phyloP scores from a whole-genome alignment of 352 stramenopile species.

The Globisporangium paroecandrum region DNA sequence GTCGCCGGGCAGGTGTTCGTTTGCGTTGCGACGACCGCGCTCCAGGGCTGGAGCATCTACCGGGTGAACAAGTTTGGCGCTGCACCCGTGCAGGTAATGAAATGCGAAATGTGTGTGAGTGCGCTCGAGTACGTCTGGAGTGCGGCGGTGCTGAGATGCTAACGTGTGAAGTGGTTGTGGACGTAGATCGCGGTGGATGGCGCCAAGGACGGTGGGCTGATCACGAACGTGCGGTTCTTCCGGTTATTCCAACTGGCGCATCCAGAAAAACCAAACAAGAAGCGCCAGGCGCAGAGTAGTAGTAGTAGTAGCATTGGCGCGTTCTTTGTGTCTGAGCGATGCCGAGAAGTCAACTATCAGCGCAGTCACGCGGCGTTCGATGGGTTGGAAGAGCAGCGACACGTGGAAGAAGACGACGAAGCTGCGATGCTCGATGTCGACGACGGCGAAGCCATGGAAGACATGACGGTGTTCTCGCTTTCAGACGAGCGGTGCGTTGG shows the following conservation, averaged over 20 bases:
- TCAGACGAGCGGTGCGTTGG: conserved; percentile 39
- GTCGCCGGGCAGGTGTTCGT: conserved; percentile 48
- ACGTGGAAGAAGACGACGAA: conserved; percentile 37
- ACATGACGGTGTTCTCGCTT: conserved; percentile 51
- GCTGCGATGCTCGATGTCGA: conserved; percentile 29
- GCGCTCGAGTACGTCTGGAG: neutral
- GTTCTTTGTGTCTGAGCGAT: conserved; percentile 57
- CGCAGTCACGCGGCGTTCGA: conserved; percentile 11
- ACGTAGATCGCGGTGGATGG: conserved; percentile 46
- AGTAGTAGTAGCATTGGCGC: conserved; percentile 18
- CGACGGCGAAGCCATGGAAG: conserved; percentile 36
- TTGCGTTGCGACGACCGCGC: conserved; percentile 46
- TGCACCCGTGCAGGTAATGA: conserved; percentile 37
- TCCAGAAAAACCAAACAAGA: neutral
- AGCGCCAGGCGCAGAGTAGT: neutral
- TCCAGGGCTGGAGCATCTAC: conserved; percentile 48
- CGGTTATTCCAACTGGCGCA: conserved; percentile 42
- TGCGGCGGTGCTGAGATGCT: neutral
- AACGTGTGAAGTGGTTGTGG: neutral
- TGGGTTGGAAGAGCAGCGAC: conserved; percentile 23
- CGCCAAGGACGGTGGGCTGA: conserved; percentile 33
- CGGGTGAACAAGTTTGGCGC: conserved; percentile 57
- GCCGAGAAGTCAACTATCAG: conserved; percentile 30
- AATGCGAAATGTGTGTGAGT: neutral
- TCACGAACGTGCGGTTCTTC: conserved; percentile 58